Base-by-base conservation (phyloP, 352 stramenopile genomes). In the Phytophthora multivora region DNA sequence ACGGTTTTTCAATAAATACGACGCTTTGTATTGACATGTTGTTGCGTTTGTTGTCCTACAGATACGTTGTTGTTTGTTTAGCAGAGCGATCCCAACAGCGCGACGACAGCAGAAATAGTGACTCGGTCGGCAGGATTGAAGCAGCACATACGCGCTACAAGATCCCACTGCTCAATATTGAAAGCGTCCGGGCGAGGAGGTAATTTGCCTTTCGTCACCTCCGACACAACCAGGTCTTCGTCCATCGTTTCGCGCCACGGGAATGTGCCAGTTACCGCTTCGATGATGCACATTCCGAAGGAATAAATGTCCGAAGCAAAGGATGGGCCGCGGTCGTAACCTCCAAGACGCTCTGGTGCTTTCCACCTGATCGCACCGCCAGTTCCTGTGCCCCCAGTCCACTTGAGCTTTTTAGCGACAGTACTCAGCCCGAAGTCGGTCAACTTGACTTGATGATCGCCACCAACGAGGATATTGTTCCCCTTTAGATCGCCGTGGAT, bases 401-500 rank as follows among this genome's bases (percentile, higher is more conserved):
- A 66, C 3, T 51, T 65, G 8, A 53, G 30, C 36, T 70, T 63
- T 25, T 71, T 75, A 7, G 40, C 50, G 21, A 71, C 54, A 19
- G 38, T 33, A 4, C 66, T 74, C 13, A 73, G 18, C 15, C 72
- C 72, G 43, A 78, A 81, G 53, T 81, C 69, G 5, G 60, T 69
- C 13, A 81, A 38, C 46, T 81, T 78, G 2, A 64, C 54, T 23
- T 49, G 59, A n/a, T 52, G 35, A 26, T 65, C 39, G 18, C 75
- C 62, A 19, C 81, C 80, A 6, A 96, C 66, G 13, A 97, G 65
- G 31, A 97, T 73, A 55, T 96, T 97, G 46, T 79, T 85, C 23
- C 79, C 77, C 68, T 97, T 97, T 15, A 97, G 73, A 56, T 97
- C 86, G 8, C 88, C 76, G 45, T 97, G 89, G 15, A 96, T 67